A percentile compares a stretch with the other conserved stretches of the same genome.
phyloP scores from a whole-genome alignment of 73 alveolate genomes.

The Chromera velia region DNA sequence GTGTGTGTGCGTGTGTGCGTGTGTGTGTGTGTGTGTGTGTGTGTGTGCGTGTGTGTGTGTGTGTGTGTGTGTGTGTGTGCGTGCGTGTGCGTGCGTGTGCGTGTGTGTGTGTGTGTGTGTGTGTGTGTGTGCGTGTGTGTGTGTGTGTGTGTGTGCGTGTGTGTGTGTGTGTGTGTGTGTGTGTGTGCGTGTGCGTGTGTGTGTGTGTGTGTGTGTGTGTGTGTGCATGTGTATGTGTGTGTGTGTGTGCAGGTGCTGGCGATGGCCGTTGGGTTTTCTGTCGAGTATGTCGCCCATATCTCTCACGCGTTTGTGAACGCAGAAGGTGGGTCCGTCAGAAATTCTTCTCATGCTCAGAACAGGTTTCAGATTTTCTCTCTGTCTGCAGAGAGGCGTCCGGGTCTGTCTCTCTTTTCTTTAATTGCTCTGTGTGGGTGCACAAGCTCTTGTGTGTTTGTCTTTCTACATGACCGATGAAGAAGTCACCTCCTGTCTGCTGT shows the following conservation, averaged over 20 bases:
- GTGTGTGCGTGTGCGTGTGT: conserved; percentile 17
- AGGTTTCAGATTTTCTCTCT: too few relatives aligned
- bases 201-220: conserved; percentile 10
- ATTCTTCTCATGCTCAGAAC: too few relatives aligned
- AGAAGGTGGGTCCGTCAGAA: too few relatives aligned
- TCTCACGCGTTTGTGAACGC: too few relatives aligned
- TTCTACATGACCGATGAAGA: too few relatives aligned
- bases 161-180: conserved; percentile 20
- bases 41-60: not conserved
- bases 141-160: conserved; percentile 18
- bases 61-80: not conserved
- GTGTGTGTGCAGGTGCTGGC: not conserved
- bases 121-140: conserved; percentile 18
- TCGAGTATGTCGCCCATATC: too few relatives aligned
- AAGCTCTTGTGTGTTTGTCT: too few relatives aligned
- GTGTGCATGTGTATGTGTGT: conserved; percentile 2
- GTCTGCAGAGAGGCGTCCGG: too few relatives aligned
- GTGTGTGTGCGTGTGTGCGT: not conserved
- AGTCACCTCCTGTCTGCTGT: too few relatives aligned
- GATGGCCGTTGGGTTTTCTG: too few relatives aligned
- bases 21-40: not conserved
- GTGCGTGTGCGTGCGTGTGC: not conserved
- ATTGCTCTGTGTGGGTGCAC: too few relatives aligned
- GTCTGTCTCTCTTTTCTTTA: too few relatives aligned
- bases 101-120: conserved; percentile 8